phyloP scores from a whole-genome alignment of 129 eudicot species.

The Flaveria linearis region DNA sequence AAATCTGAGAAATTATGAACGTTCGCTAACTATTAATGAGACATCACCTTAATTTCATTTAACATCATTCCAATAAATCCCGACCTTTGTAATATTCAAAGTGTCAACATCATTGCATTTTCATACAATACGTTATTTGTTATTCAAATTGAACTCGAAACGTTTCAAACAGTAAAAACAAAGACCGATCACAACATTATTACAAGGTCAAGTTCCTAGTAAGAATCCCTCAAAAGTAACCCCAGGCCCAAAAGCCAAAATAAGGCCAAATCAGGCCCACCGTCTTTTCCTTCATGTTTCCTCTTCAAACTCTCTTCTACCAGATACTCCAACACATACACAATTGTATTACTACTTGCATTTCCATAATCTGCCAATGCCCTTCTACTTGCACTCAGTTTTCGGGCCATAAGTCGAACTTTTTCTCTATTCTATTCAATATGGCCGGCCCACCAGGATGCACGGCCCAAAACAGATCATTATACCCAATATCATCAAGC shows the following conservation, averaged over 20 bases:
- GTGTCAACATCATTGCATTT: too few species aligned
- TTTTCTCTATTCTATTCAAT: constrained; percentile 80
- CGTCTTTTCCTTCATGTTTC: constrained; percentile 42
- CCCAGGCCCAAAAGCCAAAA: constrained; percentile 97
- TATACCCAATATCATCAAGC: constrained; percentile 42
- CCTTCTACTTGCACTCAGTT: constrained; percentile 77
- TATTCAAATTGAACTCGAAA: too few species aligned
- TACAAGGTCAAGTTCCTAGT: constrained; percentile 60
- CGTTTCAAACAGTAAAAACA: not conserved
- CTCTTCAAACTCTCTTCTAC: constrained; percentile 56
- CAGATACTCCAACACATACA: constrained; percentile 90
- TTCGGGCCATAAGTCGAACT: constrained; percentile 62
- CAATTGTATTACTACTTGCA: constrained; percentile 94
- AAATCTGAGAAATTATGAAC: too few species aligned
- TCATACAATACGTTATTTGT: too few species aligned
- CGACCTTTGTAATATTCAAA: too few species aligned
- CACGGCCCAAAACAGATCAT: constrained; percentile 91
- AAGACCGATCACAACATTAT: not conserved
- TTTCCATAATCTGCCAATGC: constrained; percentile 91
- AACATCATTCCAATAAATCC: too few species aligned
- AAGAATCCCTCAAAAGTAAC: constrained; percentile 96
- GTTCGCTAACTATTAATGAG: too few species aligned
- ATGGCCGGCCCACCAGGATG: constrained; percentile 99
- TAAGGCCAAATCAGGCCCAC: constrained; percentile 71
- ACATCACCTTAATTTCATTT: too few species aligned